Percentiles rank a stretch among this genome's conserved stretches.
These are phyloP conservation scores for Rhizoclosmatium sp. DNA, from an alignment of 192 early-diverging fungal species.

Conservation along the genomic window DNA sequence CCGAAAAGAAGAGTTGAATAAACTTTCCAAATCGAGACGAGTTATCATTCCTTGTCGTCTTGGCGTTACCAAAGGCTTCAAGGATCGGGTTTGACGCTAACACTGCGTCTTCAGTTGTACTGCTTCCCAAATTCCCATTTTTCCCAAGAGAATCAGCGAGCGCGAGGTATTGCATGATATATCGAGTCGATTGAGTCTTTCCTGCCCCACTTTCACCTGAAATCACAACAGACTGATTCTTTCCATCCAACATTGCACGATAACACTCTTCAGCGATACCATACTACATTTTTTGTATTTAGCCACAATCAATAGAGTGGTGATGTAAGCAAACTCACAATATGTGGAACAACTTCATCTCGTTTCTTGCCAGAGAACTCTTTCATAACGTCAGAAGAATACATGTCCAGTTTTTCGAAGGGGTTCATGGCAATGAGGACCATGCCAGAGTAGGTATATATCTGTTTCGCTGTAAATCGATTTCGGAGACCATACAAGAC, in stretches of 20 bases:
- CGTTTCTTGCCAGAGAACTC: slow-evolving; percentile 83
- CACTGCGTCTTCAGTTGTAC: slow-evolving; percentile 48
- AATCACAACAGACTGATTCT: slow-evolving; percentile 93
- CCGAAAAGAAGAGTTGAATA: slow-evolving; percentile 65
- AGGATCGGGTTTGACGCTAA: slow-evolving; percentile 90
- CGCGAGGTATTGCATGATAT: slow-evolving; percentile 89
- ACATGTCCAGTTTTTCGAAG: slow-evolving; percentile 80
- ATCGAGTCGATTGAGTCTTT: slow-evolving; percentile 90
- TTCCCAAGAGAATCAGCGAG: slow-evolving; percentile 39
- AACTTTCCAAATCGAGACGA: slow-evolving; percentile 96
- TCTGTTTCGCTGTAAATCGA: slow-evolving; percentile 46
- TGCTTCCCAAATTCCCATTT: neutral
- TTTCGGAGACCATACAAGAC: slow-evolving; percentile 30
- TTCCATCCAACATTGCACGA: slow-evolving; percentile 87
- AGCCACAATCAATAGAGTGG: neutral
- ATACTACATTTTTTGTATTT: slow-evolving; percentile 50
- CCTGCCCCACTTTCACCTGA: slow-evolving; percentile 94
- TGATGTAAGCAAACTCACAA: slow-evolving; percentile 43
- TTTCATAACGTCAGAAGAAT: slow-evolving; percentile 60
- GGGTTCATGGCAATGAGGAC: slow-evolving; percentile 94
- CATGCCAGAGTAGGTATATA: slow-evolving; percentile 96
- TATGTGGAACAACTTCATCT: slow-evolving; percentile 86
- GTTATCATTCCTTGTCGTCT: slow-evolving; percentile 97
- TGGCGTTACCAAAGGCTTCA: slow-evolving; percentile 95
- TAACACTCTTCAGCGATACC: slow-evolving; percentile 94